These are phyloP conservation scores for Rhypophila decipiens DNA, from an alignment of 495 filamentous ascomycete species.

Conservation along the genomic window DNA sequence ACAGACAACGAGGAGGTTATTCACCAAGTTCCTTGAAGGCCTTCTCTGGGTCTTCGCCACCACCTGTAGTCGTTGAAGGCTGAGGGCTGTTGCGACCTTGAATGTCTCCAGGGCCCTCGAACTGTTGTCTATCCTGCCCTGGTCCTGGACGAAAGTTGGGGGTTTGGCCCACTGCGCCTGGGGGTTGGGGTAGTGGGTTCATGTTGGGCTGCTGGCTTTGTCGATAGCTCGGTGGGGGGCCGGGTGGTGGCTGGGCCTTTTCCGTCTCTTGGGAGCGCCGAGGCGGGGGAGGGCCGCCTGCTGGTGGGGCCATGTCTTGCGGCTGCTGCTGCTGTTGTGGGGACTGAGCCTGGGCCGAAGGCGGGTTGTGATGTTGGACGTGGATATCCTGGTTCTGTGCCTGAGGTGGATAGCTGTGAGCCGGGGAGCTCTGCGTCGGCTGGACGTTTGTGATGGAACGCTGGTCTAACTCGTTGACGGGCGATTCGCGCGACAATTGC, in stretches of 20 bases:
- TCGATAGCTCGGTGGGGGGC: slow-evolving; percentile 42
- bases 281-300: slow-evolving; percentile 36
- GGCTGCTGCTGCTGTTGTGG: slow-evolving; percentile 35
- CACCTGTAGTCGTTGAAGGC: slow-evolving; percentile 45
- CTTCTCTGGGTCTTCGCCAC: slow-evolving; percentile 47
- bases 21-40: slow-evolving; percentile 64
- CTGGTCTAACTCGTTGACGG: slow-evolving; percentile 39
- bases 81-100: slow-evolving; percentile 57
- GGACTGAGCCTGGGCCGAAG: slow-evolving; percentile 21
- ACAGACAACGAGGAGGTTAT: too few species aligned
- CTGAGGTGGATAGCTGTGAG: slow-evolving; percentile 27
- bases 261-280: slow-evolving; percentile 41
- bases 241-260: slow-evolving; percentile 38
- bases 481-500: slow-evolving; percentile 59
- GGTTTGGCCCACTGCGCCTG: slow-evolving; percentile 23
- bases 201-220: slow-evolving; percentile 41
- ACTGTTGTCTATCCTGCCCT: slow-evolving; percentile 29
- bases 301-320: slow-evolving; percentile 44
- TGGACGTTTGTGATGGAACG: slow-evolving; percentile 32
- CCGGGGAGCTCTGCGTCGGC: slow-evolving; percentile 29
- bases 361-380: slow-evolving; percentile 24
- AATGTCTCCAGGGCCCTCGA: slow-evolving; percentile 34
- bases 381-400: slow-evolving; percentile 27
- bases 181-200: slow-evolving; percentile 38
- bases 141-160: slow-evolving; percentile 35